Percentiles rank a stretch among this genome's conserved stretches.
These are phyloP conservation scores for Cystoisospora suis DNA, from an alignment of 169 alveolate species.

Conservation along the genomic window DNA sequence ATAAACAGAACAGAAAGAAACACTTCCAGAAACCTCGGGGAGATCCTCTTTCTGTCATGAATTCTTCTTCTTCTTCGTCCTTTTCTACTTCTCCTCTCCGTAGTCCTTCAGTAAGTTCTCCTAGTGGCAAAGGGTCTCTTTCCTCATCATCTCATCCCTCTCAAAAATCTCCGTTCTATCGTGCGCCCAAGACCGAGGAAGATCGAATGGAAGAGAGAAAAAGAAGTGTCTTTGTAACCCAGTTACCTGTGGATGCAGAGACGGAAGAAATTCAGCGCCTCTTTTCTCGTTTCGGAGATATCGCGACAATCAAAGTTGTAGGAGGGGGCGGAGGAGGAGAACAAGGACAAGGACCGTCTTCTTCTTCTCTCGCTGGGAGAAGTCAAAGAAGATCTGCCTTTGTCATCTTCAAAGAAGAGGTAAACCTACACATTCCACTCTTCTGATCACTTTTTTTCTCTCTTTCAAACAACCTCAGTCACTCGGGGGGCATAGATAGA, in stretches of 20 bases:
- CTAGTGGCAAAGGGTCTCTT: not conserved
- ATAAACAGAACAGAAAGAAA: not conserved
- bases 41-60: not conserved
- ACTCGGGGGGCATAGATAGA: too few relatives aligned
- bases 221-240: not conserved
- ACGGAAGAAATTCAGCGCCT: not conserved
- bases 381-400: not conserved
- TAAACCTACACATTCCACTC: not conserved
- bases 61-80: not conserved
- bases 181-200: constrained; percentile 8
- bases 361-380: too few relatives aligned
- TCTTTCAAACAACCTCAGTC: too few relatives aligned
- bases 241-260: not conserved
- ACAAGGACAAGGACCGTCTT: not conserved
- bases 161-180: not conserved
- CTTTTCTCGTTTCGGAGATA: not conserved
- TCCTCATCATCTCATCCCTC: not conserved
- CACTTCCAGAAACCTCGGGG: not conserved
- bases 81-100: not conserved
- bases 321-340: not conserved
- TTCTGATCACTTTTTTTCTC: not conserved
- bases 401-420: not conserved
- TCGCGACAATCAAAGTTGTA: constrained; percentile 4
- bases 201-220: not conserved
- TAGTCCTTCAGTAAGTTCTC: not conserved